Base-by-base conservation (phyloP, 345 rosid genomes). In the Streptanthus diversifolius region DNA sequence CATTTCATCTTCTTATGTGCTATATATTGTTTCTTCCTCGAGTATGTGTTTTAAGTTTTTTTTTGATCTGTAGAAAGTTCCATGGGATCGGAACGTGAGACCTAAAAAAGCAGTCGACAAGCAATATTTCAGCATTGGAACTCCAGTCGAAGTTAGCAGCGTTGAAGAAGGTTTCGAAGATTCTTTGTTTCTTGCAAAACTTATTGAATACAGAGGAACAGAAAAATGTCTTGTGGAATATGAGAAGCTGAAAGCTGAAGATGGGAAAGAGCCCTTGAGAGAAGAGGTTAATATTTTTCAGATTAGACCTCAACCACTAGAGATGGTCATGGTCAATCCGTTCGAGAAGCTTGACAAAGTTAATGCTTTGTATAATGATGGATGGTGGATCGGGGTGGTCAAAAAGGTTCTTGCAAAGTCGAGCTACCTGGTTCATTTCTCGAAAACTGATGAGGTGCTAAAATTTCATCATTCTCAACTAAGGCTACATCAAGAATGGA, bases 351-450 rank as follows among this genome's bases (percentile, higher is more conserved):
- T 66, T 70, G 91, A 88, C 39, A 88, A 89, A 82, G 97, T 93
- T 48, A 82, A 93, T 82, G 97, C 97, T 40, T 77, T 78, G 40
- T 85, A 86, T 71, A 88, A 88, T 67, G 98, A 91, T 62, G 88
- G 87, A 29, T 93, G 97, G 98, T 91, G 98, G 96, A 85, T 86
- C 0, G 97, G 97, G 49, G 81, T 81, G 62, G 61, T 93, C 41
- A 53, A 68, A 19, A 86, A 81, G 82, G 84, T 89, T 74, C 82
- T 81, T 30, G 44, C 39, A 8, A 75, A 80, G 70, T 74, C 85
- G 22, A 83, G 59, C 64, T 93, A 87, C 45, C 2, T 41, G 5
- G 88, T 91, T 61, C 73, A 70, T 75, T 93, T 93, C 68, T 79
- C 68, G 67, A 76, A 72, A 25, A 80, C 84, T 14, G 6, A 55